Evolutionary conservation across 1,139 yeast genomes (phyloP), one percentile per base, ranked within the genome.

Genomic region (Sugiyamaella grinbergsii): DNA sequence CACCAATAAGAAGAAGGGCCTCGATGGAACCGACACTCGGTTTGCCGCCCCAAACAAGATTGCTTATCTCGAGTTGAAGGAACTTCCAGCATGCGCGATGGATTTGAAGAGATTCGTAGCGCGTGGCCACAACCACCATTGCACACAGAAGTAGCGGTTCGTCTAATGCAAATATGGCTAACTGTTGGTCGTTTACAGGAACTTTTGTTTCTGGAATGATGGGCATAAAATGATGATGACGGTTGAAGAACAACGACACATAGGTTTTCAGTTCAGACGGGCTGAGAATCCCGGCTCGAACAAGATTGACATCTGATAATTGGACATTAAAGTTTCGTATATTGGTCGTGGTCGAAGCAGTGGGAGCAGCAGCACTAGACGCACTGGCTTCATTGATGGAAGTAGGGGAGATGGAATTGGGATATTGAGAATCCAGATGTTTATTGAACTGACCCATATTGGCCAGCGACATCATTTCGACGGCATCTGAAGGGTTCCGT

Each of bases 201-300:
- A 56, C 49, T 11, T 42, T 23, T 13, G 33, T 28, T 13, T 51
- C 47, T 5, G 58, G 62, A 5, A 58, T 31, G 5, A 58, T 45
- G 4, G 62, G 62, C 24, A 54, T 47, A 28, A 51, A 58, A 22
- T 55, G 55, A 36, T 58, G 62, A 40, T 58, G 59, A 11, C 62
- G 56, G 20, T 46, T 49, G 34, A 58, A 58, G 47, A 49, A 58
- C 6, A 42, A 22, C 3, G 53, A 45, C 5, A 38, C 34, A 29
- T 46, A 49, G 3, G 53, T 41, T 19, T 45, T 53, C 23, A 51
- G 48, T 36, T 47, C 47, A 7, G 53, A 47, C 8, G 53, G 52
- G 28, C 43, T 49, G 4, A 53, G 13, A 23, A 53, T 48, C 2
- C 54, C 55, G 5, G 31, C 33, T 19, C 47, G 37, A 20, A 53